Conservation (phyloP, 2,329 filamentous ascomycete species). For the Sphaerostilbella broomeana region DNA sequence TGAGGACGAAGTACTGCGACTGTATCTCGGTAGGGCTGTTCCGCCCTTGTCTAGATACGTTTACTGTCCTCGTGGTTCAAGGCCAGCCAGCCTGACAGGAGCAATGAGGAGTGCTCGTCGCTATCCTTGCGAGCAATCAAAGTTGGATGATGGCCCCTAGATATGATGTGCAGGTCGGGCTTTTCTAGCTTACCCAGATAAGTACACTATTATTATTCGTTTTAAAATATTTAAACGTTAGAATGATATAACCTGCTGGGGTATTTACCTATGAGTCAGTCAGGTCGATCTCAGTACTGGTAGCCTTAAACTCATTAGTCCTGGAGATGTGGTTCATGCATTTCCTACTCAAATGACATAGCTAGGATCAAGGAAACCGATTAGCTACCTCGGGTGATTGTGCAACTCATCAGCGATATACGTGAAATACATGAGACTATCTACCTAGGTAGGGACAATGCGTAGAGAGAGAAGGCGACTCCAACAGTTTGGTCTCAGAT, state of each 20-base stretch:
- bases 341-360: conserved; percentile 62
- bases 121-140: conserved; percentile 76
- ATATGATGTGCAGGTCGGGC: conserved; percentile 68
- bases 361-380: conserved; percentile 56
- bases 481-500: conserved; percentile 53
- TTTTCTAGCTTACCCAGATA: conserved; percentile 44
- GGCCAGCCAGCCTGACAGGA: conserved; percentile 68
- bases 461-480: conserved; percentile 36
- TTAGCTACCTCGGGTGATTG: conserved; percentile 21
- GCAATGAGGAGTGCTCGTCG: conserved; percentile 70
- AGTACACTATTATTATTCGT: not conserved
- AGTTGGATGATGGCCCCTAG: conserved; percentile 73
- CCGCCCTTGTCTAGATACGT: conserved; percentile 71
- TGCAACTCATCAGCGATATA: not conserved
- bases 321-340: conserved; percentile 58
- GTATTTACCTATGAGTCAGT: conserved; percentile 7
- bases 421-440: not conserved
- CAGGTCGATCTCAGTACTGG: conserved; percentile 55
- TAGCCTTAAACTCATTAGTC: conserved; percentile 52
- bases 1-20: no score
- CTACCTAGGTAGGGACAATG: no score
- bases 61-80: conserved; percentile 65
- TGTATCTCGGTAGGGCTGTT: conserved; percentile 66
- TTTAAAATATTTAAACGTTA: conserved; percentile 52
- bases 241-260: conserved; percentile 56